phyloP scores from a whole-genome alignment of 192 early-diverging fungal species.

The Linderina pennispora region DNA sequence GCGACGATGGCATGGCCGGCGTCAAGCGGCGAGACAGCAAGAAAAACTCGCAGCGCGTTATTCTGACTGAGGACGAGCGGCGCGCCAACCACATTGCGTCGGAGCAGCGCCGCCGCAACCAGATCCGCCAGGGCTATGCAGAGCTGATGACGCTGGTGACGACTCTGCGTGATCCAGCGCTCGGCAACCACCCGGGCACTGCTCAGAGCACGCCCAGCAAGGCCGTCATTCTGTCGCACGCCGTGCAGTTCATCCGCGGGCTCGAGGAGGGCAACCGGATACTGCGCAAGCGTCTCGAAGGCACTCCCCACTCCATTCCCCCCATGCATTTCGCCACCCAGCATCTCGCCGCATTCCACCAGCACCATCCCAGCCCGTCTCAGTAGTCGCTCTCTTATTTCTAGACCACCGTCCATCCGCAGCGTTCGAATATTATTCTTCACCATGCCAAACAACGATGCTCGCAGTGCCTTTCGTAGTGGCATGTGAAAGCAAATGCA shows the following conservation, averaged over 20 bases:
- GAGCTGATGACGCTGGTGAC: conserved; percentile 83
- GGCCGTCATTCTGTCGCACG: conserved; percentile 77
- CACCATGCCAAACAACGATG: no score
- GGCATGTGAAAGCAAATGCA: no score
- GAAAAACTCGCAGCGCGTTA: conserved; percentile 38
- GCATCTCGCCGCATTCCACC: conserved; percentile 4
- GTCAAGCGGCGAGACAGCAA: conserved; percentile 27
- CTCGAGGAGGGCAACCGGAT: conserved; percentile 41
- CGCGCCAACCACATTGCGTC: conserved; percentile 92
- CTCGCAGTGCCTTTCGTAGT: no score
- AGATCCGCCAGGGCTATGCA: conserved; percentile 86
- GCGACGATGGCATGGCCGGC: neutral
- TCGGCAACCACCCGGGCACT: conserved; percentile 46
- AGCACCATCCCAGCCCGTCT: conserved; percentile 6
- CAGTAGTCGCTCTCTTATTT: conserved; percentile 1
- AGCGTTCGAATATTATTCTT: no score
- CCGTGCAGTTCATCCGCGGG: conserved; percentile 63
- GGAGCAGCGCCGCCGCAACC: conserved; percentile 86
- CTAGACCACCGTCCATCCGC: no score
- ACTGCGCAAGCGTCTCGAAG: conserved; percentile 36
- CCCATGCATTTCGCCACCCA: conserved; percentile 12
- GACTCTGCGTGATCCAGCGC: conserved; percentile 49
- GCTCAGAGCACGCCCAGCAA: conserved; percentile 76
- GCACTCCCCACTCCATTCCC: conserved; percentile 9
- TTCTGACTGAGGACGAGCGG: conserved; percentile 87